phyloP scores from a whole-genome alignment of 2,329 filamentous ascomycete species.

The Cyphellophora attinorum region DNA sequence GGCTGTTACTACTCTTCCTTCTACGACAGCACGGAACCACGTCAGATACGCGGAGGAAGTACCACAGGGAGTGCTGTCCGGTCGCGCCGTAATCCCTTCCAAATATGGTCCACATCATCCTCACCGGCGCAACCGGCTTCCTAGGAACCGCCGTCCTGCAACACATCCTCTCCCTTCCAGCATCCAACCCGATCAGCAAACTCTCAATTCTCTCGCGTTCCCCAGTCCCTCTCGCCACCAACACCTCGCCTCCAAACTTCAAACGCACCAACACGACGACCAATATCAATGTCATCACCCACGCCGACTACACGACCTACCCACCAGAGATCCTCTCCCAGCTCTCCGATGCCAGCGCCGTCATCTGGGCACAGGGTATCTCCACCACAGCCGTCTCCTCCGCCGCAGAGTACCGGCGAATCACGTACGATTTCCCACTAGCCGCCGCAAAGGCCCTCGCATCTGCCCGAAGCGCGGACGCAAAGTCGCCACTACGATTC shows the following conservation, averaged over 20 bases:
- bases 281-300: conserved; percentile 56
- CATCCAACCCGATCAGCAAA: conserved; percentile 39
- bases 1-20: no score
- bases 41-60: not conserved
- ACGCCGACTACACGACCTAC: conserved; percentile 58
- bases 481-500: conserved; percentile 51
- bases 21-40: not conserved
- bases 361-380: conserved; percentile 66
- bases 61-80: conserved; percentile 1
- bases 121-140: conserved; percentile 60
- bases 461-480: conserved; percentile 23
- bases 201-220: conserved; percentile 58
- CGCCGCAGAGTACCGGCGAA: conserved; percentile 56
- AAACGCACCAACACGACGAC: no score
- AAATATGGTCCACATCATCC: conserved; percentile 50
- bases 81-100: not conserved
- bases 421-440: conserved; percentile 59
- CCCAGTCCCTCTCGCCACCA: conserved; percentile 53
- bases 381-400: conserved; percentile 50
- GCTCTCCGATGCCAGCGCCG: conserved; percentile 56
- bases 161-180: conserved; percentile 45
- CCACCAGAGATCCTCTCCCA: conserved; percentile 46
- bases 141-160: conserved; percentile 54
- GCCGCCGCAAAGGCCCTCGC: conserved; percentile 54
- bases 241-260: conserved; percentile 29